These are phyloP conservation scores for Neopestalotiopsis clavispora DNA, from an alignment of 2,329 filamentous ascomycete species.

Conservation along the genomic window DNA sequence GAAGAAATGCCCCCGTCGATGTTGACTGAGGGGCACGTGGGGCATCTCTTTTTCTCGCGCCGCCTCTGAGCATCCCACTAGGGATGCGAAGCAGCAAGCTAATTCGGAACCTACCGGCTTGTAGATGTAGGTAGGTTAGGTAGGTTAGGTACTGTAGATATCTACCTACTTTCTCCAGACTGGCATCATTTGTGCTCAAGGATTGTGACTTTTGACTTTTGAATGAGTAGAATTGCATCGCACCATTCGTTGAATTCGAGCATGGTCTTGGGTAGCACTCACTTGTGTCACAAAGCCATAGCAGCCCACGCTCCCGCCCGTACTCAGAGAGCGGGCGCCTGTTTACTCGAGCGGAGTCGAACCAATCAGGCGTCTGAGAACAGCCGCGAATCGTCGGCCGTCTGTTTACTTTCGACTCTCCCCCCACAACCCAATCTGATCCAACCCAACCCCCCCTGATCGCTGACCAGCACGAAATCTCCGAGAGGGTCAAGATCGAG, in stretches of 20 bases:
- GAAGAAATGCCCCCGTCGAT: neutral
- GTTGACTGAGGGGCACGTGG: neutral
- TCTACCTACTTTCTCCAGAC: neutral
- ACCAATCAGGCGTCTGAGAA: neutral
- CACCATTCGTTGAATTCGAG: no score
- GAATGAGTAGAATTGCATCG: neutral
- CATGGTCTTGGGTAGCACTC: no score
- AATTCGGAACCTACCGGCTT: neutral
- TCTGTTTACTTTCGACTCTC: neutral
- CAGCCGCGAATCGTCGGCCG: neutral
- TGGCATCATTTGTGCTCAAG: neutral
- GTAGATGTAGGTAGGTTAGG: neutral
- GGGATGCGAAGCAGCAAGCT: neutral
- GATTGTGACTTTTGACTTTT: neutral
- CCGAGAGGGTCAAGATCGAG: slow-evolving; percentile 6
- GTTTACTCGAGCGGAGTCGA: neutral
- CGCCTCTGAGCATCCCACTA: no score
- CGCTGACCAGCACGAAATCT: slow-evolving; percentile 8
- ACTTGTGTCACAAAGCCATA: no score
- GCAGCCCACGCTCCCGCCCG: no score
- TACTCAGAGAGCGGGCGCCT: neutral
- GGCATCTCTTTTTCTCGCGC: neutral
- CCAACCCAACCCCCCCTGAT: neutral
- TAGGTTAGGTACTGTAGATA: neutral
- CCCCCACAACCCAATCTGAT: neutral